Base-by-base conservation (phyloP, 2,329 filamentous ascomycete species). In the Albifimbria verrucaria region DNA sequence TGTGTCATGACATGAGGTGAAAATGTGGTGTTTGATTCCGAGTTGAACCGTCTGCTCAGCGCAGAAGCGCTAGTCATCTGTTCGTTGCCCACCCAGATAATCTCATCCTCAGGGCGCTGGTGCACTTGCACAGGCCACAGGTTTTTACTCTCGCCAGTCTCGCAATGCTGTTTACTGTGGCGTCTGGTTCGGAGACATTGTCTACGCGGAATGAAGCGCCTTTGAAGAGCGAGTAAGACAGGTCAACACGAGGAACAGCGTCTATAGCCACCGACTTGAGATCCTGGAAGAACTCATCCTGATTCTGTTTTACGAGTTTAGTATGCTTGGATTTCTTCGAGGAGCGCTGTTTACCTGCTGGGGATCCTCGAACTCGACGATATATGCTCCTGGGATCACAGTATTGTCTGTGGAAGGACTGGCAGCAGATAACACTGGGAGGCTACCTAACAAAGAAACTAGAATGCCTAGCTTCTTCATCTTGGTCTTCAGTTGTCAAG, bases 1-100 rank as follows among this genome's bases (percentile, higher is more conserved):
- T 80, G 77, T 3, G 77, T 79, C 75, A 79, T 78, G 51, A 77
- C 58, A 46, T 81, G 78, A 0, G 77, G 70, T n/a, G 42, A 44
- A 15, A n/a, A n/a, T n/a, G n/a, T n/a, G n/a, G n/a, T n/a, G n/a
- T n/a, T n/a, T n/a, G n/a, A n/a, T n/a, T n/a, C n/a, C n/a, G n/a
- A n/a, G n/a, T n/a, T n/a, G n/a, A n/a, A n/a, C n/a, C n/a, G n/a
- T n/a, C n/a, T n/a, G n/a, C n/a, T n/a, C n/a, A n/a, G n/a, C n/a
- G n/a, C n/a, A n/a, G n/a, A n/a, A n/a, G n/a, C n/a, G n/a, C n/a
- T n/a, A n/a, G n/a, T n/a, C n/a, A n/a, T 36, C 28, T 36, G 28
- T 10, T n/a, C n/a, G 28, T 36, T n/a, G 10, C 10, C 28, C 9
- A 36, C 28, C 28, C 28, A 36, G n/a, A 36, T 36, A n/a, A 36